Conservation (phyloP, 257 asterid genomes). For the Capsicum rhomboideum region DNA sequence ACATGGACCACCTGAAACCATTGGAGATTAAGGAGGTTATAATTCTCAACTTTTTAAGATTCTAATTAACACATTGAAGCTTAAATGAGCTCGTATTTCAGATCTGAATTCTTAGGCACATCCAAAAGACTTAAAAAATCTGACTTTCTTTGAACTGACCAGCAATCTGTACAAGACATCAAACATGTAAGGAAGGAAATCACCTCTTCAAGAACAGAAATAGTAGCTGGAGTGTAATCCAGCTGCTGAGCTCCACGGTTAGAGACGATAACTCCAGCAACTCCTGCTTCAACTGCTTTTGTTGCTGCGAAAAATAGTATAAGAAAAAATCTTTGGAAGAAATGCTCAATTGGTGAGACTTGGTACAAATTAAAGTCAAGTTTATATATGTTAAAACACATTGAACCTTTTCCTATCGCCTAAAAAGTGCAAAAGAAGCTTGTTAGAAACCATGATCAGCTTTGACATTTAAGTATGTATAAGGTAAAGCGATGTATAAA, state of each 20-base stretch:
- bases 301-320: slow-evolving; percentile 26
- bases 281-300: slow-evolving; percentile 52
- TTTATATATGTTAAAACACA: too few relatives aligned
- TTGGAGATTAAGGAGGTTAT: neutral
- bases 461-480: too few relatives aligned
- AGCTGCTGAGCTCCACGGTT: slow-evolving; percentile 69
- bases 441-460: too few relatives aligned
- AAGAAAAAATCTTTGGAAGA: neutral
- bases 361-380: too few relatives aligned
- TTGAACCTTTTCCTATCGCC: too few relatives aligned
- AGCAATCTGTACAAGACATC: neutral
- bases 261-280: slow-evolving; percentile 46
- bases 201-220: slow-evolving; percentile 62
- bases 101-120: neutral
- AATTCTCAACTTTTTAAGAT: too few relatives aligned
- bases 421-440: too few relatives aligned
- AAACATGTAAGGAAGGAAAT: neutral
- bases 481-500: too few relatives aligned
- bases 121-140: neutral
- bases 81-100: neutral
- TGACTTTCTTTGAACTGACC: neutral
- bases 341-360: neutral
- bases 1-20: slow-evolving; percentile 41
- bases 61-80: neutral
- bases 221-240: slow-evolving; percentile 51